Conservation (phyloP, 2,329 filamentous ascomycete species). For the Zalaria sp. region DNA sequence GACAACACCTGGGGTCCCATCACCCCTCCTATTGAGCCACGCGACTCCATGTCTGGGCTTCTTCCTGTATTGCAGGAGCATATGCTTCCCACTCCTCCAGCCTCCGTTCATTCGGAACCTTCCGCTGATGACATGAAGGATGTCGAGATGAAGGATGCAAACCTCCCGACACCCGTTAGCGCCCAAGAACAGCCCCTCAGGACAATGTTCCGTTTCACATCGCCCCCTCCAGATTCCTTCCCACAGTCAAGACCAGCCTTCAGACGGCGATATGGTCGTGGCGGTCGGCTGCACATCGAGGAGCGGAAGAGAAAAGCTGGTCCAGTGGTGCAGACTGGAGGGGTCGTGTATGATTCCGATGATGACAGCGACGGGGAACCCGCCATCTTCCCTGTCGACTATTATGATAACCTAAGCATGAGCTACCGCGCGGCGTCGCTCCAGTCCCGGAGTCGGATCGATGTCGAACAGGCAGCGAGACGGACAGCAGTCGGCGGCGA, state of each 20-base stretch:
- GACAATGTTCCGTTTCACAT: constrained; percentile 9
- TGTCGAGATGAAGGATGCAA: constrained; percentile 20
- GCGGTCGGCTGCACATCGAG: constrained; percentile 80
- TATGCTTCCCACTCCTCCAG: constrained; percentile 31
- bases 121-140: constrained; percentile 24
- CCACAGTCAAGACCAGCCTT: constrained; percentile 42
- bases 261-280: constrained; percentile 69
- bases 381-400: constrained; percentile 62
- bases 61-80: constrained; percentile 12
- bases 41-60: constrained; percentile 13
- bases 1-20: constrained; percentile 79
- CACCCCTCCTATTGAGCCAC: constrained; percentile 54
- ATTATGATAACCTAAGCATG: constrained; percentile 43
- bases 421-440: constrained; percentile 39
- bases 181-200: constrained; percentile 8
- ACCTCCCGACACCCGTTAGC: constrained; percentile 10
- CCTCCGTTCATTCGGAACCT: constrained; percentile 28
- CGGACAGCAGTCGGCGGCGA: constrained; percentile 6
- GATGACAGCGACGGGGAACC: constrained; percentile 70
- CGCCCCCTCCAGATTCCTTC: constrained; percentile 6
- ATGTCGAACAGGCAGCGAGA: constrained; percentile 4
- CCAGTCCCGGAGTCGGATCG: constrained; percentile 9
- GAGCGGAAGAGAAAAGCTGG: constrained; percentile 21
- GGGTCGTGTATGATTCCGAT: constrained; percentile 62
- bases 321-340: constrained; percentile 12